Base-by-base conservation (phyloP, 2,329 filamentous ascomycete species). In the Talaromyces sp. region DNA sequence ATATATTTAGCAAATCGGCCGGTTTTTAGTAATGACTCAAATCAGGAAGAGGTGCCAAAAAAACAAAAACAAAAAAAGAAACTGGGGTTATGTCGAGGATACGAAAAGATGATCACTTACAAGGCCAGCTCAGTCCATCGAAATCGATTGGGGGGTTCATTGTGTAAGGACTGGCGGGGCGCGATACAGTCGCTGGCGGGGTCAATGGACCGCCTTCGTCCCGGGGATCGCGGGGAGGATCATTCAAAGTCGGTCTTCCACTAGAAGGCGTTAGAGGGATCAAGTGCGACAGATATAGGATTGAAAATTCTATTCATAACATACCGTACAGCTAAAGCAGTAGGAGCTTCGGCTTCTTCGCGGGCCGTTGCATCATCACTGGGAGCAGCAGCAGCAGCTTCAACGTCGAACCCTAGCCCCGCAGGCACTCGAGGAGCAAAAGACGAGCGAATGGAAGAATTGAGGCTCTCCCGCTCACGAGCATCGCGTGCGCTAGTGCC, bases 371-470 rank as follows among this genome's bases (percentile, higher is more conserved):
- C 49, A 42, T 65, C 62, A 30, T 52, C 51, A 37, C 57, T 52
- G 36, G 57, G 46, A 17, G 56, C 52, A 39, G 50, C 22, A 17
- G 40, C 14, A 36, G 16, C 37, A 16, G 22, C 41, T n/a, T 52
- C 53, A 22, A 62, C 65, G 11, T 59, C 46, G 32, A 64, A 39
- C 17, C 70, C 61, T 24, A 72, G 69, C 43, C 68, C 66, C 24
- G 60, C 56, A 17, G 71, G 69, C 27, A 68, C 57, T 47, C 69
- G 67, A 22, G 70, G 75, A 29, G 75, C 74, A 67, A 83, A 84
- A 13, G 83, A 85, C 6, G 78, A 79, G 60, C 80, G 73, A 54
- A 87, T 86, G 20, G 84, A 82, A 16, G 82, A 77, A 61, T 79
- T 81, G 49, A 86, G 76, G 51, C 72, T 80, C 48, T 86, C 82